Evolutionary conservation across 371 early-diverging fungal species (phyloP).

Genomic region (Haplosporangium sp.): DNA sequence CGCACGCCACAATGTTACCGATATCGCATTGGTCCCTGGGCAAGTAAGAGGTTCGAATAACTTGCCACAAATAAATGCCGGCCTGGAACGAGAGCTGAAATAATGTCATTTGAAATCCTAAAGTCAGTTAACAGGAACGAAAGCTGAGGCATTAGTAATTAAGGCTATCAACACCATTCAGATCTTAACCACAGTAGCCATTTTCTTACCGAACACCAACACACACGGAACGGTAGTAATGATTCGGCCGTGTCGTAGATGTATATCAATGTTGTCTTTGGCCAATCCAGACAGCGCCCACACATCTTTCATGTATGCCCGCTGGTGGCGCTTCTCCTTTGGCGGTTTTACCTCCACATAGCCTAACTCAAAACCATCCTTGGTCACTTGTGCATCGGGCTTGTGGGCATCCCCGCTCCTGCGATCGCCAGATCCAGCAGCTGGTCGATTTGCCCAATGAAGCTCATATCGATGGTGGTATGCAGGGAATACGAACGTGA

Average conservation of each 20-base stretch:
- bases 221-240: slow-evolving; percentile 6
- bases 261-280: slow-evolving; percentile 17
- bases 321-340: slow-evolving; percentile 11
- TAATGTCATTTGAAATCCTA: slow-evolving; percentile 18
- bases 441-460: slow-evolving; percentile 19
- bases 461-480: slow-evolving; percentile 11
- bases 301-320: slow-evolving; percentile 15
- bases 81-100: slow-evolving; percentile 17
- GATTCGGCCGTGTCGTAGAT: slow-evolving; percentile 1
- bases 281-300: slow-evolving; percentile 22
- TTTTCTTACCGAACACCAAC: slow-evolving; percentile 21
- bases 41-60: slow-evolving; percentile 12
- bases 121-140: no score
- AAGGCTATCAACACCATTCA: no score
- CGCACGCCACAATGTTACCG: slow-evolving; percentile 1
- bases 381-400: slow-evolving; percentile 24
- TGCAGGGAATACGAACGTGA: slow-evolving; percentile 14
- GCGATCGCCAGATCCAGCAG: slow-evolving; percentile 21
- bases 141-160: no score
- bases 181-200: no score
- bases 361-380: slow-evolving; percentile 16
- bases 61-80: slow-evolving; percentile 20
- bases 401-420: slow-evolving; percentile 16
- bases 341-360: slow-evolving; percentile 28
- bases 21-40: slow-evolving; percentile 16